Evolutionary conservation across 495 filamentous ascomycete species (phyloP).

Genomic region (Aspergillus asperescens): DNA sequence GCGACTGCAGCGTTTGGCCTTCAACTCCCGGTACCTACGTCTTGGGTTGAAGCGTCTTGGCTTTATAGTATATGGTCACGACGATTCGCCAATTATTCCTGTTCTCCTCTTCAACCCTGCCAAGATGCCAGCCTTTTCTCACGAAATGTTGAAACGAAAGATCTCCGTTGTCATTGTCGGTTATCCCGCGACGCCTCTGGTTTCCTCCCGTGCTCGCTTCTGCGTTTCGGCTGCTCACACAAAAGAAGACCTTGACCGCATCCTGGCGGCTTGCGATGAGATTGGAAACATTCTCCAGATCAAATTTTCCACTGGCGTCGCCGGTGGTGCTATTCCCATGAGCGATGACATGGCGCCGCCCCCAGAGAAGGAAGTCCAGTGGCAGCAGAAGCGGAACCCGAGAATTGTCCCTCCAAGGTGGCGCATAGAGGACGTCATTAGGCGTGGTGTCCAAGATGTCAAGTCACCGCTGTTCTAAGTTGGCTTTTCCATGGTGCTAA

Average conservation of each 20-base stretch:
- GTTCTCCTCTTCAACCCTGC: slow-evolving; percentile 91
- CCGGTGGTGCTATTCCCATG: slow-evolving; percentile 74
- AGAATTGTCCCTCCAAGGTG: slow-evolving; percentile 68
- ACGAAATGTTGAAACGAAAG: slow-evolving; percentile 95
- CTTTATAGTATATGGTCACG: slow-evolving; percentile 93
- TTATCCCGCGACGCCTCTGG: slow-evolving; percentile 94
- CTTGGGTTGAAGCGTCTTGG: slow-evolving; percentile 95
- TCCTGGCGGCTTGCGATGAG: slow-evolving; percentile 86
- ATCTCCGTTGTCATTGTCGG: slow-evolving; percentile 98
- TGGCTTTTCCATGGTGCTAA: slow-evolving; percentile 2
- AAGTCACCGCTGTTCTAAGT: slow-evolving; percentile 56
- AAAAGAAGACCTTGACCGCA: slow-evolving; percentile 92
- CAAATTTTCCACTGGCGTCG: slow-evolving; percentile 92
- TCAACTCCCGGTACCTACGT: slow-evolving; percentile 97
- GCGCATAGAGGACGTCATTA: slow-evolving; percentile 74
- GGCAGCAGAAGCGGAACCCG: slow-evolving; percentile 39
- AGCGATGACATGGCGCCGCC: slow-evolving; percentile 63
- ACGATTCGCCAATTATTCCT: slow-evolving; percentile 96
- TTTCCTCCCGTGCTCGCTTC: slow-evolving; percentile 89
- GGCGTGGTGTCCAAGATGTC: slow-evolving; percentile 70
- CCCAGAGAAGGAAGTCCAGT: slow-evolving; percentile 66
- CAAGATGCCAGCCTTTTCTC: slow-evolving; percentile 96
- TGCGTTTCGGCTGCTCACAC: slow-evolving; percentile 95
- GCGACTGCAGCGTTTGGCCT: slow-evolving; percentile 89
- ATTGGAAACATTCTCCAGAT: slow-evolving; percentile 87